Base-by-base conservation (phyloP, 2,329 filamentous ascomycete genomes). In the Periconia macrospinosa region DNA sequence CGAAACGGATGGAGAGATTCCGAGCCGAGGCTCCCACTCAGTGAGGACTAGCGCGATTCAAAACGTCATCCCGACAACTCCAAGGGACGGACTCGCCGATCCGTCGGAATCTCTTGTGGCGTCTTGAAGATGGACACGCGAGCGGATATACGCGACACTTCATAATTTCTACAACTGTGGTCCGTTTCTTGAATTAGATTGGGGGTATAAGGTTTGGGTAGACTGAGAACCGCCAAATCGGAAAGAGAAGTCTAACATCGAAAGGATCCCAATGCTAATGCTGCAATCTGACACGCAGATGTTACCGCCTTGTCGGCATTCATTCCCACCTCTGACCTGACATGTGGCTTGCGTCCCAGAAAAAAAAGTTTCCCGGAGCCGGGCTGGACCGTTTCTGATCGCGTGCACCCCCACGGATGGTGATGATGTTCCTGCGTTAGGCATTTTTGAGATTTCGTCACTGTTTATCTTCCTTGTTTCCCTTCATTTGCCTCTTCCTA, bases 381-480 rank as follows among this genome's bases (percentile, higher is more conserved):
- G 23, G 23, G 23, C 23, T 27, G 23, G 23, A 27, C 23, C 23
- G 23, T 27, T 27, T 27, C 42, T 48, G 43, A 35, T 56, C 54
- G 54, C 49, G 53, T 55, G 53, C 45, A 20, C 11, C 33, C 5
- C 15, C 11, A 3, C 33, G 5, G 11, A 14, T n/a, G 6, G 33
- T 37, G 17, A 17, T 49, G 37, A 23, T 41, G 54, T 57, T 53
- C 54, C 54, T 57, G 54, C 50, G 41, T 53, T 57, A 54, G 51
- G 23, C 47, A 45, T 15, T 40, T n/a, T 30, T 18, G 5, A 15
- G 43, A 45, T 46, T 30, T 45, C 49, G 42, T 50, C 42, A 50
- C 42, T 35, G 35, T 27, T 43, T 20, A 2, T 37, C 35, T 42
- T 47, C 18, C n/a, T 23, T 40, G 35, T 27, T 30, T 44, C 23